Evolutionary conservation across 306 rosid species (phyloP), one percentile per base, ranked within the genome.

Genomic region (Malus fusca): DNA sequence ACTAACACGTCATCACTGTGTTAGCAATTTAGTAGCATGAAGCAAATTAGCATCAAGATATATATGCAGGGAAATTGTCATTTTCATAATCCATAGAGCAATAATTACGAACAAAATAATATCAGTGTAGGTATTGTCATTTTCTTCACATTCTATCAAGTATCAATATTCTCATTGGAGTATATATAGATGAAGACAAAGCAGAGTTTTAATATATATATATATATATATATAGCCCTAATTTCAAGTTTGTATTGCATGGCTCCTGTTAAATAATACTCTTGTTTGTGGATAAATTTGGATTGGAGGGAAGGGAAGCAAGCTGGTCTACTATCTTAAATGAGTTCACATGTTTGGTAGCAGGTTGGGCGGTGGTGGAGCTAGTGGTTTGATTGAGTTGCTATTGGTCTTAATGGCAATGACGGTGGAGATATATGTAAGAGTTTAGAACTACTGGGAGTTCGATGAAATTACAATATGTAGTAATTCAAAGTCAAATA

Each of bases 111-210:
- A 53, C 35, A 51, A 22, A 55, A 25, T 26, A 68, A 60, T 11
- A 37, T 23, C 42, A 44, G 3, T 55, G 23, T n/a, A 21, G 4
- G 65, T 23, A 22, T 64, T 9, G 82, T 84, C 87, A 22, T 69
- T 74, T 80, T 84, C 84, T 66, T 52, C 70, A 48, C 73, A 53
- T 83, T 73, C 63, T 40, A 68, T 43, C 60, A 46, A 60, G 22
- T 56, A 37, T 23, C 8, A 23, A 37, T 68, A 4, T 42, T 60
- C 52, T 64, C 60, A 28, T 30, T 58, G 59, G 66, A 53, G 9
- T 61, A 9, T 23, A 15, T 6, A 21, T 5, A 40, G 35, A 71
- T 52, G 53, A 52, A 64, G 71, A 78, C 76, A 78, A 71, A 71
- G 23, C 3, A 26, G 19, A 37, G 73, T 61, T 53, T 65, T 52